Evolutionary conservation across 306 rosid species (phyloP).

Genomic region (Astragalus glycyphyllos): DNA sequence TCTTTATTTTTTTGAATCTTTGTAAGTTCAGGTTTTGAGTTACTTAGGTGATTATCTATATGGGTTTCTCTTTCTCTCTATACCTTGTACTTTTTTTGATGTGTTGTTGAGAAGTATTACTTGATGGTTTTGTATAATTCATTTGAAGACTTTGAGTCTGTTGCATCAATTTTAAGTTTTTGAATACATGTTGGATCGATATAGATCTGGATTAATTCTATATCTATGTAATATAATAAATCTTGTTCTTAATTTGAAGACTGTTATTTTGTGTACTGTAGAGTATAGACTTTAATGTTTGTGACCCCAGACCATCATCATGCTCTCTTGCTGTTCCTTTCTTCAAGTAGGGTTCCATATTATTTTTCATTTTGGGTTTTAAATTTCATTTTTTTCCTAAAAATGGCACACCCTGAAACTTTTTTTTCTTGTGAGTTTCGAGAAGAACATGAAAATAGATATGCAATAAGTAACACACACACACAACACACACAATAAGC

Average conservation of each 20-base stretch:
- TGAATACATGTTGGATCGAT: conserved; percentile 31
- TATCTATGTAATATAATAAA: conserved; percentile 50
- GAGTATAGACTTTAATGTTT: conserved; percentile 35
- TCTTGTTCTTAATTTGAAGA: conserved; percentile 40
- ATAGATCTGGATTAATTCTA: conserved; percentile 51
- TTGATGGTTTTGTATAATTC: conserved; percentile 44
- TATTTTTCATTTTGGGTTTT: not conserved
- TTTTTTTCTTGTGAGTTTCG: conserved; percentile 5
- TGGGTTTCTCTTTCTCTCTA: conserved; percentile 9
- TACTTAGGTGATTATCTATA: conserved; percentile 28
- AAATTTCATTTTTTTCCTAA: not conserved
- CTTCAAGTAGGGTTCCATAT: conserved; percentile 37
- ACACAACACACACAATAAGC: not conserved
- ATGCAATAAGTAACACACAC: not conserved
- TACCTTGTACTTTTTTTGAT: not conserved
- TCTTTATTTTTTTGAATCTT: conserved; percentile 7
- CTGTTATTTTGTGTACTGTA: conserved; percentile 39
- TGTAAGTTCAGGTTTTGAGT: conserved; percentile 32
- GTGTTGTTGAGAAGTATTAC: conserved; percentile 19
- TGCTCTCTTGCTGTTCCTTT: conserved; percentile 32
- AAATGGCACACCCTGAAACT: not conserved
- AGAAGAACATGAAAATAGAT: conserved; percentile 3
- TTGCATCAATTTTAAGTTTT: conserved; percentile 31
- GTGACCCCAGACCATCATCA: conserved; percentile 44
- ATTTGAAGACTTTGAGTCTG: conserved; percentile 38